Evolutionary conservation across 805 yeast species (phyloP).

Genomic region (Groenewaldozyma salmanticensis): DNA sequence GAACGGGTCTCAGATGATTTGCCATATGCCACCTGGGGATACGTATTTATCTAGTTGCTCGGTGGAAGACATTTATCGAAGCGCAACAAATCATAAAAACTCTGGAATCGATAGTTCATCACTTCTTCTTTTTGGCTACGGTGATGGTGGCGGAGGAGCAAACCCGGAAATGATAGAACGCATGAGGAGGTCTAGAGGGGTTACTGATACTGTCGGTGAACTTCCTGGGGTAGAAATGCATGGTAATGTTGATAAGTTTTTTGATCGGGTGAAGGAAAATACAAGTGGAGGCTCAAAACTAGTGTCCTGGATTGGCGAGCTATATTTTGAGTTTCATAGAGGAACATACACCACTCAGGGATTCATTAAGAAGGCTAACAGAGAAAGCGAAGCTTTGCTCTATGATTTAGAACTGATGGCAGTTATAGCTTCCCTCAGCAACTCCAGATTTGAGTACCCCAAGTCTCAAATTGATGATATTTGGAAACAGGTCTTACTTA

Average conservation of each 20-base stretch:
- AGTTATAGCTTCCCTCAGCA: constrained; percentile 54
- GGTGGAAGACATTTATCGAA: constrained; percentile 70
- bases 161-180: constrained; percentile 71
- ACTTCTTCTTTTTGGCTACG: constrained; percentile 63
- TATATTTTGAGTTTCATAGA: constrained; percentile 87
- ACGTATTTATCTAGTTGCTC: constrained; percentile 79
- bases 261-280: constrained; percentile 46
- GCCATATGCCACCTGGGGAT: constrained; percentile 85
- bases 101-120: constrained; percentile 61
- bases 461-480: constrained; percentile 49
- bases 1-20: constrained; percentile 72
- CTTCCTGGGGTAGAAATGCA: constrained; percentile 77
- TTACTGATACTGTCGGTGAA: constrained; percentile 60
- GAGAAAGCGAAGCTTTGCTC: constrained; percentile 60
- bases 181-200: constrained; percentile 66
- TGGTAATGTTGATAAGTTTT: constrained; percentile 66
- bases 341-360: constrained; percentile 96
- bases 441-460: constrained; percentile 58
- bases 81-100: constrained; percentile 60
- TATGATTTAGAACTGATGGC: constrained; percentile 81
- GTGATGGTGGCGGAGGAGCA: constrained; percentile 92
- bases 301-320: constrained; percentile 86
- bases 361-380: constrained; percentile 64
- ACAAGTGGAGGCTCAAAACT: constrained; percentile 55
- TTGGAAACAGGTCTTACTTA: constrained; percentile 82